Percentiles rank a stretch among this genome's conserved stretches.
phyloP scores from a whole-genome alignment of 1,284 basidiomycete genomes.

The Xanthoconium separans region DNA sequence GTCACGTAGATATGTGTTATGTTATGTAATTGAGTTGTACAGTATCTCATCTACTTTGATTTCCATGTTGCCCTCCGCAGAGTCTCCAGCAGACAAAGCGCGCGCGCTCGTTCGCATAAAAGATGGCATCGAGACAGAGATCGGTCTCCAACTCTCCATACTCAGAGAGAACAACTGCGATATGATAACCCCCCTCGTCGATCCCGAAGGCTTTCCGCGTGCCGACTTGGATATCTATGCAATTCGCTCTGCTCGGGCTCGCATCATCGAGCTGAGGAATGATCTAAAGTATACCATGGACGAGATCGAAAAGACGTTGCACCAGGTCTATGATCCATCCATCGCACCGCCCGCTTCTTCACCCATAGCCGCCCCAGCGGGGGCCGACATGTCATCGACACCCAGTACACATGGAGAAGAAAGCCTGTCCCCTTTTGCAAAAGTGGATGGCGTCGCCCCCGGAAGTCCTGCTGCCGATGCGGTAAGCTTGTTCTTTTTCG shows the following conservation, averaged over 20 bases:
- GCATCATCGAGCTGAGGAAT: constrained; percentile 76
- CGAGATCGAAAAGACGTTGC: constrained; percentile 64
- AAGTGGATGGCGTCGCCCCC: constrained; percentile 74
- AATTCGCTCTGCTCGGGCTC: constrained; percentile 70
- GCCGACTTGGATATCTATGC: constrained; percentile 82
- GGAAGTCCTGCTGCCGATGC: constrained; percentile 77
- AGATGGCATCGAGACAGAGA: constrained; percentile 61
- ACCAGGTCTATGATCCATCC: constrained; percentile 61
- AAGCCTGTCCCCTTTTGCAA: constrained; percentile 58
- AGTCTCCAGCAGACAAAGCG: constrained; percentile 51
- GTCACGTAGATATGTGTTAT: too few species aligned
- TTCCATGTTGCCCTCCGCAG: constrained; percentile 39
- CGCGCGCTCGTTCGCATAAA: constrained; percentile 60
- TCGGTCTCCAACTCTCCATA: constrained; percentile 58
- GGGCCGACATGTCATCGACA: not conserved
- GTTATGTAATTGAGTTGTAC: constrained; percentile 14
- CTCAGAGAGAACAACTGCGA: constrained; percentile 59
- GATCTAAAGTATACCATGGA: constrained; percentile 69
- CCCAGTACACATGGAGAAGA: constrained; percentile 17
- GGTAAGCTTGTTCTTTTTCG: constrained; percentile 44
- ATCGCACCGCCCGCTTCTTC: constrained; percentile 16
- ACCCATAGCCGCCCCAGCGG: not conserved
- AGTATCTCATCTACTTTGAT: constrained; percentile 40
- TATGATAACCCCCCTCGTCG: constrained; percentile 73
- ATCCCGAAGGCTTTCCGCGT: constrained; percentile 83